phyloP scores from a whole-genome alignment of 2,329 filamentous ascomycete species.

The Fusarium brevicatenulatum region DNA sequence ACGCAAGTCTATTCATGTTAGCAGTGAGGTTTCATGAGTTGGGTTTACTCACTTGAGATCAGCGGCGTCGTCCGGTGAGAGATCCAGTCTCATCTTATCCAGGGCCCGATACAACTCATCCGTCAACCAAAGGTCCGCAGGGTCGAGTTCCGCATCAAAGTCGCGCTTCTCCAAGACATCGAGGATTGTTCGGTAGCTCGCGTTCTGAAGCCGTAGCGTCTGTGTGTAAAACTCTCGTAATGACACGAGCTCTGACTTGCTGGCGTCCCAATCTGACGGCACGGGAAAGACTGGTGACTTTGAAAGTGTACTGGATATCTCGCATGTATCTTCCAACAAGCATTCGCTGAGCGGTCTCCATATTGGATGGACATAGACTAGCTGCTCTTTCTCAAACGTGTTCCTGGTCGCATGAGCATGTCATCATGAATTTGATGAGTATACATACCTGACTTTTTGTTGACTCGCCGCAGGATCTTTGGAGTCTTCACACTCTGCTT shows the following conservation, averaged over 20 bases:
- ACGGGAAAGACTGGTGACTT: conserved; percentile 40
- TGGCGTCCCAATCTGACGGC: conserved; percentile 35
- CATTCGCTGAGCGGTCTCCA: conserved; percentile 40
- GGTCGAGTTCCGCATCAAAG: conserved; percentile 32
- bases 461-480: conserved; percentile 14
- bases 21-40: not conserved
- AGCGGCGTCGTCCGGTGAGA: conserved; percentile 19
- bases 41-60: conserved; percentile 27
- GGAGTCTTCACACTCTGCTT: conserved; percentile 34
- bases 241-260: conserved; percentile 35
- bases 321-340: conserved; percentile 32
- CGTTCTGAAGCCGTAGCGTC: conserved; percentile 31
- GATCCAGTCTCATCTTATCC: conserved; percentile 33
- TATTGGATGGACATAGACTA: conserved; percentile 36
- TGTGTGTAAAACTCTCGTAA: conserved; percentile 39
- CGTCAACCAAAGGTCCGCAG: conserved; percentile 32
- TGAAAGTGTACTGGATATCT: conserved; percentile 37
- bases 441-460: conserved; percentile 38
- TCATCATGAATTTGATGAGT: not conserved
- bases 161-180: conserved; percentile 34
- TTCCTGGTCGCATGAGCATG: conserved; percentile 12
- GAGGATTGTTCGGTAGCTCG: conserved; percentile 25
- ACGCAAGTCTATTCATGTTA: conserved; percentile 8
- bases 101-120: conserved; percentile 30
- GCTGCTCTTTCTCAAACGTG: conserved; percentile 36